Evolutionary conservation across 495 filamentous ascomycete genomes (phyloP).

Genomic region (Cladorrhinum samala): DNA sequence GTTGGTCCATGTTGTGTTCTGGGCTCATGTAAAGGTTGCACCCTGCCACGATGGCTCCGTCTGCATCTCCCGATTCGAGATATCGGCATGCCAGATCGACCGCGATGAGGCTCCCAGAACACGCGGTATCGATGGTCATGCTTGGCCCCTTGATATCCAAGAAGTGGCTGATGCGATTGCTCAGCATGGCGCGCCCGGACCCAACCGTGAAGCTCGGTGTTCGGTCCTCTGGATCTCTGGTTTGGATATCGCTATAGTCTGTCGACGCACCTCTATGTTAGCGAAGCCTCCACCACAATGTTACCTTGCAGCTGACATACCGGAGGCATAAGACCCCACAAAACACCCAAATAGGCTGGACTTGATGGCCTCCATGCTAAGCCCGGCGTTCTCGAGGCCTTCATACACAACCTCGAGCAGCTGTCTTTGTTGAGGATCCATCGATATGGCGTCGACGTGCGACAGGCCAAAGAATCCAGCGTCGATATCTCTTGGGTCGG

Average conservation of each 20-base stretch:
- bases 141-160: conserved; percentile 40
- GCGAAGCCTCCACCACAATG: background rate
- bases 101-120: conserved; percentile 35
- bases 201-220: conserved; percentile 24
- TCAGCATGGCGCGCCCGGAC: conserved; percentile 25
- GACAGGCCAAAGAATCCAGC: background rate
- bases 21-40: conserved; percentile 3
- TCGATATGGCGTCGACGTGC: background rate
- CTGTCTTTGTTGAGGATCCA: conserved; percentile 59
- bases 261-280: conserved; percentile 15
- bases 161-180: conserved; percentile 46
- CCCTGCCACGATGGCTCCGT: background rate
- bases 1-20: background rate
- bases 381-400: conserved; percentile 69
- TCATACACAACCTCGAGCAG: conserved; percentile 60
- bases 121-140: conserved; percentile 38
- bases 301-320: no score
- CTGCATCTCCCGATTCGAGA: conserved; percentile 18
- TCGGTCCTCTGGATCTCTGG: conserved; percentile 16
- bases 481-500: background rate
- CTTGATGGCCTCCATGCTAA: conserved; percentile 61
- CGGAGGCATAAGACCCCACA: conserved; percentile 66
- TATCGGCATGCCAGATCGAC: conserved; percentile 37
- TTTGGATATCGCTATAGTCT: conserved; percentile 51
- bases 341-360: conserved; percentile 70